These are phyloP conservation scores for Pyricularia sp. DNA, from an alignment of 2,329 filamentous ascomycete species.

Conservation along the genomic window DNA sequence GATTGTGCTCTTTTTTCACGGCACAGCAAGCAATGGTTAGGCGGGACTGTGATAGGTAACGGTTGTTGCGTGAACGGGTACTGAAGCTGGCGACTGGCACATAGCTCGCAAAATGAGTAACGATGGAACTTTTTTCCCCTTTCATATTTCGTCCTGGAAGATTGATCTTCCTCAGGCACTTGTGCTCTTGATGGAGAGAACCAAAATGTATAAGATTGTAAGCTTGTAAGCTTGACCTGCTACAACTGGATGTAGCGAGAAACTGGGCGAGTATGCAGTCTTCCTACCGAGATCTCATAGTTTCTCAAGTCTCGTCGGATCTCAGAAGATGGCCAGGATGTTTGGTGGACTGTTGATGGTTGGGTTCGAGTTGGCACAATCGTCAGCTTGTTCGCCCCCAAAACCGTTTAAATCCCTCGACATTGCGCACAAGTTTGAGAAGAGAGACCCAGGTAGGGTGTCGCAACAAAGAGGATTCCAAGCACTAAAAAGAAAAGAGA, in stretches of 20 bases:
- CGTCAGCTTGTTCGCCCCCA: not conserved
- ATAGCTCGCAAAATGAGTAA: conserved; percentile 1
- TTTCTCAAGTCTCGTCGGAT: not conserved
- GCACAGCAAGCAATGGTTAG: not conserved
- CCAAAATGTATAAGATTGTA: not conserved
- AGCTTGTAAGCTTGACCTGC: not conserved
- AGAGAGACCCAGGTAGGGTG: not conserved
- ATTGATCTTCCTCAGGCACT: not conserved
- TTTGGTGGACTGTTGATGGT: conserved; percentile 20
- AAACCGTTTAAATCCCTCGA: not conserved
- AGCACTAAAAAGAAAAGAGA: not conserved
- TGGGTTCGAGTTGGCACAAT: not conserved
- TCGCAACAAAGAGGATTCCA: not conserved
- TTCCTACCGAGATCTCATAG: not conserved
- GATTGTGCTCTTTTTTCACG: not conserved
- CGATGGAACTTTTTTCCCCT: not conserved
- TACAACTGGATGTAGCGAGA: not conserved
- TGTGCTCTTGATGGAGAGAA: not conserved
- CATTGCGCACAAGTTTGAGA: no score
- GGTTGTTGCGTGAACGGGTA: not conserved
- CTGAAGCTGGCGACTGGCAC: not conserved
- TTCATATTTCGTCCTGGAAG: not conserved
- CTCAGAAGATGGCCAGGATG: conserved; percentile 24
- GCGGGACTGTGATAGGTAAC: not conserved
- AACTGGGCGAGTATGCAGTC: not conserved